phyloP scores from a whole-genome alignment of 371 early-diverging fungal genomes.

The Mortierella sp. region DNA sequence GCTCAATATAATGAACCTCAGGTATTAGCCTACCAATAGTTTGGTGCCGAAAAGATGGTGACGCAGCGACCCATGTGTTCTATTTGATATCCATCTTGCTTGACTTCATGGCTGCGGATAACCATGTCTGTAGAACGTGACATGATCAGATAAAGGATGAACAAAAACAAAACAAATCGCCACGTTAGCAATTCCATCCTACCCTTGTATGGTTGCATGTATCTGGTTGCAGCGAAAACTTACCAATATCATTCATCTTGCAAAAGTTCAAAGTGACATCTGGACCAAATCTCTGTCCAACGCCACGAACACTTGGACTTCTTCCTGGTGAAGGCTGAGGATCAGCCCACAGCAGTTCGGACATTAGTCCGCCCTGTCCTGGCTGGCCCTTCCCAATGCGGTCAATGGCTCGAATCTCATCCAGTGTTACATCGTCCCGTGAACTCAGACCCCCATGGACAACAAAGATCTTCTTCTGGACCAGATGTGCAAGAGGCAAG shows the following conservation, averaged over 20 bases:
- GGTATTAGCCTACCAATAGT: constrained; percentile 83
- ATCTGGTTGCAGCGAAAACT: constrained; percentile 14
- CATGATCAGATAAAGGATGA: too few relatives aligned
- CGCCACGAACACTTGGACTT: constrained; percentile 90
- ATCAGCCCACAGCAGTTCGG: constrained; percentile 98
- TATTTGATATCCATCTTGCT: constrained; percentile 93
- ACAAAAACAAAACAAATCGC: too few relatives aligned
- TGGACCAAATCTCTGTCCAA: constrained; percentile 96
- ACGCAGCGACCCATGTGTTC: constrained; percentile 94
- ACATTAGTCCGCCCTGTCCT: constrained; percentile 83
- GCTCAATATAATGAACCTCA: too few relatives aligned
- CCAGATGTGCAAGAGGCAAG: constrained; percentile 93
- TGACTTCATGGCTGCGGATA: constrained; percentile 98
- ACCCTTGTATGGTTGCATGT: neutral
- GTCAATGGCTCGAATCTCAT: constrained; percentile 90
- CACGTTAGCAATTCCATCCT: neutral
- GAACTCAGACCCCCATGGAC: constrained; percentile 98
- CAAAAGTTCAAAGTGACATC: constrained; percentile 96
- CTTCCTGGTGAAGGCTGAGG: constrained; percentile 79
- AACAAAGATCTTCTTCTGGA: constrained; percentile 93
- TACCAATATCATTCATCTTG: constrained; percentile 82
- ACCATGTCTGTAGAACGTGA: constrained; percentile 85
- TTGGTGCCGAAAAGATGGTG: constrained; percentile 97
- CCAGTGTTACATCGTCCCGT: constrained; percentile 91
- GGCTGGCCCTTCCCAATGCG: constrained; percentile 87